Base-by-base conservation (phyloP, 495 filamentous ascomycete species). In the Astrocystis sublimbata region DNA sequence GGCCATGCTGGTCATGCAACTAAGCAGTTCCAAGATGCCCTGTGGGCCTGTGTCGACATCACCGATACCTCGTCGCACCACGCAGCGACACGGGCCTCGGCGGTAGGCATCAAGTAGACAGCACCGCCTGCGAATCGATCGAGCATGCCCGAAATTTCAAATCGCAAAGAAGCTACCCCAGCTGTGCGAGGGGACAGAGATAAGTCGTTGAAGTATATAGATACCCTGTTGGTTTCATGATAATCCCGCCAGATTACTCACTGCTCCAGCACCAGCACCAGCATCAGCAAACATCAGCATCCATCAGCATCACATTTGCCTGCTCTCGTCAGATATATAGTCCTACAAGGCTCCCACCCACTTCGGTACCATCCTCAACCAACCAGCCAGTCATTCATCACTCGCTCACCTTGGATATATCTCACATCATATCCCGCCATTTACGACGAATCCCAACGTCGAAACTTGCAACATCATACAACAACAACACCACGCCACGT, bases 321-420 rank as follows among this genome's bases (percentile, higher is more conserved):
- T 31, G 42, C 58, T 53, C 58, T 43, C 46, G 31, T 61, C 36
- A 53, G 47, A 61, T 53, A 61, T 43, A 45, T 61, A 60, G 58
- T 61, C 58, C 36, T 61, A 17, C 28, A 35, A 50, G 58, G 35
- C 58, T 24, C n/a, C 58, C 58, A 45, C 26, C 58, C 23, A 23
- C 23, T n/a, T n/a, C n/a, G n/a, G n/a, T n/a, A n/a, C 46, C n/a
- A 53, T 35, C 19, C 19, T 19, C 28, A 43, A 36, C 17, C 46
- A 41, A 19, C 24, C 17, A 41, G 38, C 36, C 47, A 45, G 35
- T 47, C 33, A 10, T 7, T 28, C 38, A 31, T 23, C 53, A 10
- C 17, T 36, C 4, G 26, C 31, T 49, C 35, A n/a, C 42, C 54
- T 35, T 36, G 43, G n/a, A n/a, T n/a, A n/a, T n/a, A n/a, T n/a